phyloP scores from a whole-genome alignment of 2,329 filamentous ascomycete species.

The Diaporthe capsici region DNA sequence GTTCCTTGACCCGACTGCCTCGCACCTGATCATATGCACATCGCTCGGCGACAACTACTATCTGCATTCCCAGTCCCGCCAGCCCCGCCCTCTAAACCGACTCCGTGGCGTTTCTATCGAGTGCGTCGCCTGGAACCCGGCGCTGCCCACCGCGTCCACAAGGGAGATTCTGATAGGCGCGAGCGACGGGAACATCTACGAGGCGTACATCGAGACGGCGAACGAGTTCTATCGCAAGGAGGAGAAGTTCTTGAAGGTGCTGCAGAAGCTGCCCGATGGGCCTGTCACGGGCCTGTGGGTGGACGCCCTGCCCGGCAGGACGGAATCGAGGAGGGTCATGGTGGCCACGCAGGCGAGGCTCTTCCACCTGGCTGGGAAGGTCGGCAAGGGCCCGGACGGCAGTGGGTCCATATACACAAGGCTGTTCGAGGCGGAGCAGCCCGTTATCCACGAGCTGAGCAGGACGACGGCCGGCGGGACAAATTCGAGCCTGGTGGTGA shows the following conservation, averaged over 20 bases:
- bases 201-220: constrained; percentile 93
- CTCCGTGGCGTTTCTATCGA: constrained; percentile 91
- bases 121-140: constrained; percentile 94
- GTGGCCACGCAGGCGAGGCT: constrained; percentile 84
- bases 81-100: constrained; percentile 84
- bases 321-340: constrained; percentile 82
- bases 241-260: constrained; percentile 88
- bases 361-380: constrained; percentile 84
- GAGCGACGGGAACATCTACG: constrained; percentile 95
- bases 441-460: constrained; percentile 80
- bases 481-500: constrained; percentile 79
- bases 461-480: constrained; percentile 68
- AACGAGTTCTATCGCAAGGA: constrained; percentile 96
- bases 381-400: constrained; percentile 82
- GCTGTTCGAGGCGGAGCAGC: constrained; percentile 89
- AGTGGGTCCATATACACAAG: constrained; percentile 88
- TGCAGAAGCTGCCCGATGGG: constrained; percentile 87
- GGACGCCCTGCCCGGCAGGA: constrained; percentile 75
- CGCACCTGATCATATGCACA: constrained; percentile 92
- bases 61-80: constrained; percentile 93
- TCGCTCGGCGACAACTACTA: constrained; percentile 97
- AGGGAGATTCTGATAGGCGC: constrained; percentile 93
- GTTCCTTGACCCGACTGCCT: constrained; percentile 97
- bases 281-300: constrained; percentile 89
- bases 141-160: constrained; percentile 91